A percentile compares a stretch with the other conserved stretches of the same genome.
Conservation (phyloP, 352 stramenopile genomes). For the Globisporangium cystogenes region DNA sequence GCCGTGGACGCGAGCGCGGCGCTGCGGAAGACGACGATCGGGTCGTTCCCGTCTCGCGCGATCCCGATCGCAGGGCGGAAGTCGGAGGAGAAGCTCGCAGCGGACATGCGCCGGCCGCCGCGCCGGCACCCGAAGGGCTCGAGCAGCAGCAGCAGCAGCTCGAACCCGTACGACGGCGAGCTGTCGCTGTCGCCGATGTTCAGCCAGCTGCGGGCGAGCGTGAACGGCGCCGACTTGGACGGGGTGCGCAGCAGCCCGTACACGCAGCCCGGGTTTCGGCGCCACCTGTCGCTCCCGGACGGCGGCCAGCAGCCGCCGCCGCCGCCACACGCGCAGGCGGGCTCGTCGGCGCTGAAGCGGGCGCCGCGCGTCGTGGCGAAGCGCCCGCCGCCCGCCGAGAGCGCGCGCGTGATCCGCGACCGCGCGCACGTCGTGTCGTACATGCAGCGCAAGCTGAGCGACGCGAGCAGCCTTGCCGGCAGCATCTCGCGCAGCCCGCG, state of each 20-base stretch:
- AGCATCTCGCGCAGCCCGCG: constrained; percentile 54
- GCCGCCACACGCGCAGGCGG: neutral
- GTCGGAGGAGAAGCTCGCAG: neutral
- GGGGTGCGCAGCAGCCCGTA: constrained; percentile 7
- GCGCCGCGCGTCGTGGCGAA: constrained; percentile 10
- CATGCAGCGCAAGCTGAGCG: constrained; percentile 79
- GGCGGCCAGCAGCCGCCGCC: constrained; percentile 18
- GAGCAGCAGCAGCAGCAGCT: constrained; percentile 8
- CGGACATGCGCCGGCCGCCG: constrained; percentile 8
- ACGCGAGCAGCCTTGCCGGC: constrained; percentile 66
- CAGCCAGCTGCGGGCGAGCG: constrained; percentile 5
- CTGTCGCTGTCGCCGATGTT: constrained; percentile 16
- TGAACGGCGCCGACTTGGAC: constrained; percentile 12
- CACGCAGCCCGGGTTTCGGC: constrained; percentile 23
- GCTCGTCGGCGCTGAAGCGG: constrained; percentile 5
- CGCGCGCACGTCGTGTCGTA: constrained; percentile 84
- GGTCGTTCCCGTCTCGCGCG: neutral
- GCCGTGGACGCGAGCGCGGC: neutral
- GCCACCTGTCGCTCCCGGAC: constrained; percentile 31
- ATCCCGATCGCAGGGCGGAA: neutral
- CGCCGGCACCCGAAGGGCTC: constrained; percentile 4
- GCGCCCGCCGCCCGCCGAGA: constrained; percentile 24
- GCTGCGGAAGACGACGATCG: neutral
- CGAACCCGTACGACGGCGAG: constrained; percentile 12
- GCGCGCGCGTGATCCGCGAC: constrained; percentile 69